phyloP scores from a whole-genome alignment of 1,284 basidiomycete genomes.

The Pascua guehoae region DNA sequence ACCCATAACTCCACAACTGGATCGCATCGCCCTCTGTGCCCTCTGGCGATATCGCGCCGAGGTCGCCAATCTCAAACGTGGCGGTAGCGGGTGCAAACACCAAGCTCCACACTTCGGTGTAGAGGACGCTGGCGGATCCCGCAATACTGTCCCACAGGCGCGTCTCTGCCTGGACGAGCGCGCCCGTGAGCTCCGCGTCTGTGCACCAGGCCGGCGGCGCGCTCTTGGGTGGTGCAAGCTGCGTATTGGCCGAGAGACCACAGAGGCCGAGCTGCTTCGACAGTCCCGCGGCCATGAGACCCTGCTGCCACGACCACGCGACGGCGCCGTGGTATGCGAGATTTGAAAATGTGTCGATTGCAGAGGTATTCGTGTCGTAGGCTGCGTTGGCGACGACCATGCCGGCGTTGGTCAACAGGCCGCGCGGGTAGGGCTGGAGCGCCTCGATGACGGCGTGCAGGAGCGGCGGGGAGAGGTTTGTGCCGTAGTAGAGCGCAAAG shows the following conservation, averaged over 20 bases:
- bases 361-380: constrained; percentile 48
- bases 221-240: constrained; percentile 6
- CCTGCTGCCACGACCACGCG: constrained; percentile 53
- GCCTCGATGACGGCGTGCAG: constrained; percentile 49
- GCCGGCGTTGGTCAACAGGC: constrained; percentile 25
- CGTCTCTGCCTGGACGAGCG: constrained; percentile 44
- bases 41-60: constrained; percentile 34
- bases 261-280: constrained; percentile 49
- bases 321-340: constrained; percentile 54
- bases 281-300: constrained; percentile 51
- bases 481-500: constrained; percentile 50
- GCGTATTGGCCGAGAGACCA: constrained; percentile 11
- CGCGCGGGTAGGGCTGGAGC: constrained; percentile 52
- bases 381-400: constrained; percentile 54
- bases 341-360: constrained; percentile 47
- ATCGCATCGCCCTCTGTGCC: constrained; percentile 50
- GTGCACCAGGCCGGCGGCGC: constrained; percentile 47
- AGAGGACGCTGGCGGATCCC: constrained; percentile 40
- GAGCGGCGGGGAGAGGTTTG: constrained; percentile 38
- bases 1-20: constrained; percentile 49
- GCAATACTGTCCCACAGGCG: constrained; percentile 51
- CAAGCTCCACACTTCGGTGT: constrained; percentile 41
- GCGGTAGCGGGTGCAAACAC: constrained; percentile 15
- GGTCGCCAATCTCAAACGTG: constrained; percentile 38
- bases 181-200: constrained; percentile 38